These are phyloP conservation scores for Vitis amurensis DNA, from an alignment of 164 flowering plant genomes.

Conservation along the genomic window DNA sequence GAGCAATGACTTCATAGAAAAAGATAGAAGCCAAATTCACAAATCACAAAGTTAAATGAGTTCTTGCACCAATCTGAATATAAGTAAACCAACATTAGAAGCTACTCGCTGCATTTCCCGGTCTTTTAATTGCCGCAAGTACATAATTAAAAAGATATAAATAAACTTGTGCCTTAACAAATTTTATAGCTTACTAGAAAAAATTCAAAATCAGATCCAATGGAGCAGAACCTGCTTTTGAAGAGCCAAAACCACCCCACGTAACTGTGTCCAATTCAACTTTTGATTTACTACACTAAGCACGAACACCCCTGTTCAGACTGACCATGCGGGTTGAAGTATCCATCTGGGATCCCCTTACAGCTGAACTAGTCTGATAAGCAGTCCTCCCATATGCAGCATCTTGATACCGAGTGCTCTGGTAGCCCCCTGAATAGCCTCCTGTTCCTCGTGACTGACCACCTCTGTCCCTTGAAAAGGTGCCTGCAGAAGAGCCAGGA, in stretches of 20 bases:
- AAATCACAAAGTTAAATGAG: too few relatives aligned
- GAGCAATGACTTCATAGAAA: too few relatives aligned
- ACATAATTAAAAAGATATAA: neutral
- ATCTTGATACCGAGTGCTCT: slow-evolving; percentile 42
- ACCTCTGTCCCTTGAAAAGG: slow-evolving; percentile 45
- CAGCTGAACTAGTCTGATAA: slow-evolving; percentile 37
- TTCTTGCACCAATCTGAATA: too few relatives aligned
- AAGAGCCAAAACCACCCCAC: too few relatives aligned
- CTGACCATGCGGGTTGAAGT: slow-evolving; percentile 69
- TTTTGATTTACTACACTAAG: slow-evolving; percentile 10
- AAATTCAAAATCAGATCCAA: too few relatives aligned
- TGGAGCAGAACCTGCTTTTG: too few relatives aligned
- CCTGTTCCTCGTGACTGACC: slow-evolving; percentile 45
- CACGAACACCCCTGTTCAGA: slow-evolving; percentile 59
- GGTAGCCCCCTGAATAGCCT: slow-evolving; percentile 37
- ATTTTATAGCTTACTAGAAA: too few relatives aligned
- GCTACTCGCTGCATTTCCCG: too few relatives aligned
- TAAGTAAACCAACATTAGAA: too few relatives aligned
- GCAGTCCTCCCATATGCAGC: slow-evolving; percentile 35
- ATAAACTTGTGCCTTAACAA: too few relatives aligned
- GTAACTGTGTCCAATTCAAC: neutral
- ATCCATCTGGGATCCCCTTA: slow-evolving; percentile 56
- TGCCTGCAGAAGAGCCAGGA: slow-evolving; percentile 31
- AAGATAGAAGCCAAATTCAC: too few relatives aligned
- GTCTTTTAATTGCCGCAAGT: too few relatives aligned